Conservation (phyloP, 495 filamentous ascomycete genomes). For the Neurospora sp. region DNA sequence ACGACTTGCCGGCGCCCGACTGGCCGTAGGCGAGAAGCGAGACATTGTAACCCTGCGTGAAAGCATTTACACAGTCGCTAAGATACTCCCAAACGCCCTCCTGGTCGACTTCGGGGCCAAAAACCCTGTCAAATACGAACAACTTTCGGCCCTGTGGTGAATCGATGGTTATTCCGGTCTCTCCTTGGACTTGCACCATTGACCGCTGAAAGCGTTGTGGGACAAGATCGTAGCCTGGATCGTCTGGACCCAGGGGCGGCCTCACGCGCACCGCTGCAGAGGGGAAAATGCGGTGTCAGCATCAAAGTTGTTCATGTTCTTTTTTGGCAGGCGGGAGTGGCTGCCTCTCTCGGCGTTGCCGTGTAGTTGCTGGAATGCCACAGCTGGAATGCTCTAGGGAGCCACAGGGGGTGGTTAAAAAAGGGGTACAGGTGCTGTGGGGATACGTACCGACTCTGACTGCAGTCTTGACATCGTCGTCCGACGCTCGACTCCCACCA, state of each 20-base stretch:
- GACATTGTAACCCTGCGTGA: slow-evolving; percentile 97
- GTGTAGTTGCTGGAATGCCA: neutral
- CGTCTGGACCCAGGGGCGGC: slow-evolving; percentile 70
- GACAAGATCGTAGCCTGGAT: slow-evolving; percentile 90
- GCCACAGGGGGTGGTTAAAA: neutral
- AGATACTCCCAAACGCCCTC: slow-evolving; percentile 95
- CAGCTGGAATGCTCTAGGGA: neutral
- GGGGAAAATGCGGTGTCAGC: slow-evolving; percentile 15
- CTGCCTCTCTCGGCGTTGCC: neutral
- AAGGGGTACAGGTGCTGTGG: neutral
- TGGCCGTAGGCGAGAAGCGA: slow-evolving; percentile 96
- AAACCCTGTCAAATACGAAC: slow-evolving; percentile 94
- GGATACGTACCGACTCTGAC: slow-evolving; percentile 92
- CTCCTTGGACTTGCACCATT: slow-evolving; percentile 79
- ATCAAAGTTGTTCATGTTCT: slow-evolving; percentile 6
- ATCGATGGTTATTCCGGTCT: slow-evolving; percentile 79
- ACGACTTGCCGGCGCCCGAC: slow-evolving; percentile 99
- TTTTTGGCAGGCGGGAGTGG: slow-evolving; percentile 10
- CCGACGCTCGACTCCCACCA: slow-evolving; percentile 76
- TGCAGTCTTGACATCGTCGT: slow-evolving; percentile 90
- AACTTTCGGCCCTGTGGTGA: slow-evolving; percentile 85
- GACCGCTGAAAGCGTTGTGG: slow-evolving; percentile 90
- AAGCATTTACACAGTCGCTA: slow-evolving; percentile 79
- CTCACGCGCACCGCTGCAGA: slow-evolving; percentile 80
- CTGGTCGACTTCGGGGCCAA: slow-evolving; percentile 73